Base-by-base conservation (phyloP, 2,329 filamentous ascomycete species). In the Samsoniella hepiali region DNA sequence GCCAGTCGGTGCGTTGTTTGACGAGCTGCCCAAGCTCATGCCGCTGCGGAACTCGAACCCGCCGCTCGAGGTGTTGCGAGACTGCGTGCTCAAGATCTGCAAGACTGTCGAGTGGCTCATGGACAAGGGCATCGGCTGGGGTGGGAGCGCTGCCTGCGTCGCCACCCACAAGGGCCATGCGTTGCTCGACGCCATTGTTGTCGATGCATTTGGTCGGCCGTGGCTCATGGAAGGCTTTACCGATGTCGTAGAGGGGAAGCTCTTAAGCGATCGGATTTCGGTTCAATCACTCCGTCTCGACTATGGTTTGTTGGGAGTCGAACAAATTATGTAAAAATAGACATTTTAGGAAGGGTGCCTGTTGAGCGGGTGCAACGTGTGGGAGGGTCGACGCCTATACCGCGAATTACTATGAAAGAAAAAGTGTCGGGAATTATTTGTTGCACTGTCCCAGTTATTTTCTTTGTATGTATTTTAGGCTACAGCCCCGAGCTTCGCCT, bases 211-310 rank as follows among this genome's bases (percentile, higher is more conserved):
- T 17, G 44, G 31, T 34, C 44, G 44, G 11, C 56, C 56, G 3
- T 58, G 56, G 56, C 56, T 58, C n/a, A 58, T 58, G 8, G 56
- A 58, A 7, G 56, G 56, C 13, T 58, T 58, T 15, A 40, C 44
- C 27, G 56, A 58, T 3, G 10, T 29, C 22, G 13, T n/a, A 2
- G 34, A 50, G 4, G 32, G 22, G 4, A 45, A 45, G 29, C 7
- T 49, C 4, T 10, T 47, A n/a, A 58, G 32, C 42, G 56, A 58
- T 27, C 44, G 42, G 2, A 10, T 45, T 4, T 15, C 56, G 1
- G 42, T 49, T 9, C 31, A 47, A 11, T 36, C 32, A 31, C 31
- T 58, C 5, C 56, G 56, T 5, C 2, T 8, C 11, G 31, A 47
- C 13, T 58, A 38, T 34, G 31, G 42, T 4, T 58, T 58, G 32